These are phyloP conservation scores for Auricularia auricula-judae DNA, from an alignment of 768 basidiomycete species.

Conservation along the genomic window DNA sequence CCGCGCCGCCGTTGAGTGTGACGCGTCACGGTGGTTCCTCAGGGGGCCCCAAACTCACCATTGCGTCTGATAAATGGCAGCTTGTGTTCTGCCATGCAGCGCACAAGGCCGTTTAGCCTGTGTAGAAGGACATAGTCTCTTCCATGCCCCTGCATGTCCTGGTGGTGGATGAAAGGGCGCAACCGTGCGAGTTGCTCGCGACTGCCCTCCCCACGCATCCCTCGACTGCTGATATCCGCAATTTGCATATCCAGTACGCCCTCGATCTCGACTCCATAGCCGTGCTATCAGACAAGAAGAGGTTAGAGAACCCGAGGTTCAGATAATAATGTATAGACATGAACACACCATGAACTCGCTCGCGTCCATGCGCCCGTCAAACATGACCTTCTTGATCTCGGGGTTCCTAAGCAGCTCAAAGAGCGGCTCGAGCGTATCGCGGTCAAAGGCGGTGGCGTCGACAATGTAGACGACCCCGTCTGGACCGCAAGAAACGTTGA, in stretches of 20 bases:
- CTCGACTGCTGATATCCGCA: conserved; percentile 25
- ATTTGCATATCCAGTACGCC: conserved; percentile 31
- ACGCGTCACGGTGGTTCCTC: not conserved
- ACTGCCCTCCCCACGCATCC: conserved; percentile 17
- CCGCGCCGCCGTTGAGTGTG: conserved; percentile 27
- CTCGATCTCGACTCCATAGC: conserved; percentile 19
- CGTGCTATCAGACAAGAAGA: not conserved
- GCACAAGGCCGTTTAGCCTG: conserved; percentile 24
- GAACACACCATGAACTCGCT: conserved; percentile 18
- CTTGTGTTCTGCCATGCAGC: conserved; percentile 18
- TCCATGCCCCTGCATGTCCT: conserved; percentile 15
- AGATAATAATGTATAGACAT: not conserved
- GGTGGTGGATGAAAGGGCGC: conserved; percentile 14
- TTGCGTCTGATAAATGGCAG: conserved; percentile 18
- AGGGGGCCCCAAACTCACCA: conserved; percentile 8
- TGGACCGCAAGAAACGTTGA: conserved; percentile 23
- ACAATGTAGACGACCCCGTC: conserved; percentile 26
- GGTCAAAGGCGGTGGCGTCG: conserved; percentile 19
- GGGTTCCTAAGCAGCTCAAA: conserved; percentile 19
- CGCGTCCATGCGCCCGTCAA: conserved; percentile 33
- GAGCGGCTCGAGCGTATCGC: conserved; percentile 15
- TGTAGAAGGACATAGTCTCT: conserved; percentile 22
- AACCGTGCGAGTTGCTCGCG: conserved; percentile 18
- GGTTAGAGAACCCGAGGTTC: not conserved
- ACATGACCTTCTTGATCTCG: conserved; percentile 27